phyloP scores from a whole-genome alignment of 2,329 filamentous ascomycete genomes.

The Botrytis medusae region DNA sequence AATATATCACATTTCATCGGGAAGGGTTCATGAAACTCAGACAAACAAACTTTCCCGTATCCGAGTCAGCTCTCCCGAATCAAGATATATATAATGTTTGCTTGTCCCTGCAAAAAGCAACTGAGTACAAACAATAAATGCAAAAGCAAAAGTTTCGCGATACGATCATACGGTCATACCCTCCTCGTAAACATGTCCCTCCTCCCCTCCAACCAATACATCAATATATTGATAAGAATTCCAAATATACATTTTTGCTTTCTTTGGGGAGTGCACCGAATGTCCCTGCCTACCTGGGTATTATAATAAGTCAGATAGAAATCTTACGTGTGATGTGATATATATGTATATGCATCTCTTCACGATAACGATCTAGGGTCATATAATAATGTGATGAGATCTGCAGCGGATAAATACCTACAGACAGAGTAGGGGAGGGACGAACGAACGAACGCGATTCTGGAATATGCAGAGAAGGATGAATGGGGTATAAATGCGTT shows the following conservation, averaged over 20 bases:
- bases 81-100: background rate
- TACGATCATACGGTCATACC: background rate
- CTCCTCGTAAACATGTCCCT: background rate
- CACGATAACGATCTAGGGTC: background rate
- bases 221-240: background rate
- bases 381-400: constrained; percentile 1
- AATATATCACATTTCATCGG: constrained; percentile 18
- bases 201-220: background rate
- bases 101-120: constrained; percentile 17
- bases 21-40: constrained; percentile 7
- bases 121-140: background rate
- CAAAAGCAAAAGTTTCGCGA: constrained; percentile 6
- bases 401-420: constrained; percentile 13
- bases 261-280: background rate
- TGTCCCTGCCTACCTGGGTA: background rate
- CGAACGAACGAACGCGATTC: constrained; percentile 15
- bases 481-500: background rate
- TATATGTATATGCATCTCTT: constrained; percentile 3
- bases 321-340: background rate
- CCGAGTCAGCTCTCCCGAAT: constrained; percentile 12
- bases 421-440: background rate
- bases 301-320: background rate
- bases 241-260: constrained; percentile 3
- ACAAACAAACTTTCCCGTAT: constrained; percentile 16
- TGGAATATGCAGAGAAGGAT: constrained; percentile 22